Evolutionary conservation across 2,329 filamentous ascomycete genomes (phyloP).

Genomic region (Verticillium albo-atrum): DNA sequence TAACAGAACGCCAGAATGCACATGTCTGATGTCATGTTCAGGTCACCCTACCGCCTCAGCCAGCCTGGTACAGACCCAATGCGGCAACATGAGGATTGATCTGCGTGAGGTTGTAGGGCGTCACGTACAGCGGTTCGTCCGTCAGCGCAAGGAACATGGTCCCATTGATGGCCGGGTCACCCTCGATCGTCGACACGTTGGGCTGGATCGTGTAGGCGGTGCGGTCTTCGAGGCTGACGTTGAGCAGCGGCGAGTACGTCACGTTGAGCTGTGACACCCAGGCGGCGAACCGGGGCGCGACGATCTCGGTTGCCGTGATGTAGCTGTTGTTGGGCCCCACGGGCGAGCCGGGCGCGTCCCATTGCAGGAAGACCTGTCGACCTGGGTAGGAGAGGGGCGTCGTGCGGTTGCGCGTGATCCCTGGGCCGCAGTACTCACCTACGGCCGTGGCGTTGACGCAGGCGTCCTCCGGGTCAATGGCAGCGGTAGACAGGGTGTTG

Average conservation of each 20-base stretch:
- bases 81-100: conserved; percentile 75
- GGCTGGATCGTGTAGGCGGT: conserved; percentile 70
- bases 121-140: conserved; percentile 62
- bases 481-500: conserved; percentile 48
- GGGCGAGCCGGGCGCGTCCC: conserved; percentile 64
- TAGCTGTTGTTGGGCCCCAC: conserved; percentile 84
- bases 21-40: neutral
- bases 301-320: conserved; percentile 58
- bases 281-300: conserved; percentile 59
- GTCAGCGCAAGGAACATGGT: conserved; percentile 79
- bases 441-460: conserved; percentile 54
- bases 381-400: conserved; percentile 71
- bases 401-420: conserved; percentile 64
- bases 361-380: conserved; percentile 64
- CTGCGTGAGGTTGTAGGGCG: conserved; percentile 70
- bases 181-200: conserved; percentile 59
- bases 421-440: conserved; percentile 55
- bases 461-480: conserved; percentile 36
- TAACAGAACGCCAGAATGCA: neutral
- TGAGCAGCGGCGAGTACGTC: conserved; percentile 61
- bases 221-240: conserved; percentile 40
- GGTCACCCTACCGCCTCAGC: conserved; percentile 23
- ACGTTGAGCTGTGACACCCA: conserved; percentile 77
- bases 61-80: conserved; percentile 72
- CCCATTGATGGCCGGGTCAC: conserved; percentile 67